A percentile compares a stretch with the other conserved stretches of the same genome.
Evolutionary conservation across 202 grass and related monocot genomes (phyloP).

Genomic region (Bolboschoenoplectus hybrid): DNA sequence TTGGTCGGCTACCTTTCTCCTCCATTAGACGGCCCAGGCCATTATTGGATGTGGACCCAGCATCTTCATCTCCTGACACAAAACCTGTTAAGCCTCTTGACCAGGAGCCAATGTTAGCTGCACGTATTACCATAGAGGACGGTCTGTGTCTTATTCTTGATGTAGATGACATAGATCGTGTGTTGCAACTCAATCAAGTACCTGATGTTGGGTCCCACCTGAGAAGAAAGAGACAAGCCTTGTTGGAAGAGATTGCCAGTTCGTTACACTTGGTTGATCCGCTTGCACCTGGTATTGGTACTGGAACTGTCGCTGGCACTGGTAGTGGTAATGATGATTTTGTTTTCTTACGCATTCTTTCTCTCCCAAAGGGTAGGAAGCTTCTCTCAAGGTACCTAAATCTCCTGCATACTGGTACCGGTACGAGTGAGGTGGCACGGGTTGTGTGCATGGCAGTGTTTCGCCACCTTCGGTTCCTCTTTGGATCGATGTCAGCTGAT

Average conservation of each 20-base stretch:
- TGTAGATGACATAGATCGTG: slow-evolving; percentile 77
- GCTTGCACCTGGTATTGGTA: slow-evolving; percentile 49
- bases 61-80: slow-evolving; percentile 45
- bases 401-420: slow-evolving; percentile 57
- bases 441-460: slow-evolving; percentile 79
- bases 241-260: slow-evolving; percentile 64
- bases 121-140: slow-evolving; percentile 84
- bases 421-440: slow-evolving; percentile 51
- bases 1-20: slow-evolving; percentile 80
- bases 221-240: slow-evolving; percentile 58
- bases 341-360: slow-evolving; percentile 74
- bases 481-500: slow-evolving; percentile 58
- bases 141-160: slow-evolving; percentile 74
- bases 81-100: slow-evolving; percentile 63
- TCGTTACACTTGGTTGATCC: slow-evolving; percentile 85
- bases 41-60: slow-evolving; percentile 77
- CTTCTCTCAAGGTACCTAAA: slow-evolving; percentile 64
- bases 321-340: slow-evolving; percentile 51
- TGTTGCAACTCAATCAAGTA: slow-evolving; percentile 65
- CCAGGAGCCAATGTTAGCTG: slow-evolving; percentile 81
- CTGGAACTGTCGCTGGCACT: slow-evolving; percentile 43
- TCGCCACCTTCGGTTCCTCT: slow-evolving; percentile 69
- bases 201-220: slow-evolving; percentile 73
- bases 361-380: slow-evolving; percentile 80
- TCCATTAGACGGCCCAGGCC: slow-evolving; percentile 79